Conservation (phyloP, 495 filamentous ascomycete genomes). For the Hypoxylon trugodes region DNA sequence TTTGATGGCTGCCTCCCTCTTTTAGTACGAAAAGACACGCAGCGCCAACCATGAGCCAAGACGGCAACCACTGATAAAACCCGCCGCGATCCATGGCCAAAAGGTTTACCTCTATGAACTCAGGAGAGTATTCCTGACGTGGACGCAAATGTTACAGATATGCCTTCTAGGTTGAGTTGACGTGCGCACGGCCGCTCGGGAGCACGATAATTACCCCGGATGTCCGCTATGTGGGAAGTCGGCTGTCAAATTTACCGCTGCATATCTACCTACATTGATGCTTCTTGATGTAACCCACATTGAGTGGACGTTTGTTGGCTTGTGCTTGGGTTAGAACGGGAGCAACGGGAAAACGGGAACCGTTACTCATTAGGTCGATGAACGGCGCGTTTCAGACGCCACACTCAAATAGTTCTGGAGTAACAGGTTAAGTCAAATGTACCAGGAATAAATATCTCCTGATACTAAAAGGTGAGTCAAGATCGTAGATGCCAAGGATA, state of each 20-base stretch:
- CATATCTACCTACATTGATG: background rate
- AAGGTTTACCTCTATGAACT: conserved; percentile 20
- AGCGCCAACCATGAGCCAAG: background rate
- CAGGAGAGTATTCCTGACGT: conserved; percentile 15
- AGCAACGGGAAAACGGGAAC: background rate
- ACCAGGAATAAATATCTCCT: background rate
- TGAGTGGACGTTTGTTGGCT: background rate
- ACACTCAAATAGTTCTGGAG: conserved; percentile 1
- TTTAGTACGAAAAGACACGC: background rate
- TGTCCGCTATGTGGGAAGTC: conserved; percentile 19
- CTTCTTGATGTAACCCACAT: background rate
- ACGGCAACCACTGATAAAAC: background rate
- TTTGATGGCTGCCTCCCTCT: background rate
- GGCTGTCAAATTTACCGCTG: conserved; percentile 3
- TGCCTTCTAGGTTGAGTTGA: conserved; percentile 14
- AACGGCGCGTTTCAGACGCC: conserved; percentile 24
- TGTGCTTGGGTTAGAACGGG: conserved; percentile 1
- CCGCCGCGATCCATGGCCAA: conserved; percentile 16
- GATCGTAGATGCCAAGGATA: background rate
- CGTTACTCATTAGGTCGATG: conserved; percentile 1
- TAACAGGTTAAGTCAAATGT: conserved; percentile 11
- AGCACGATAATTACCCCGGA: conserved; percentile 24
- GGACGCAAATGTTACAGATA: background rate
- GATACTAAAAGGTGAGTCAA: background rate
- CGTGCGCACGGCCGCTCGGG: conserved; percentile 11